Base-by-base conservation (phyloP, 139 green algal genomes). In the Zygnema cylindricum region DNA sequence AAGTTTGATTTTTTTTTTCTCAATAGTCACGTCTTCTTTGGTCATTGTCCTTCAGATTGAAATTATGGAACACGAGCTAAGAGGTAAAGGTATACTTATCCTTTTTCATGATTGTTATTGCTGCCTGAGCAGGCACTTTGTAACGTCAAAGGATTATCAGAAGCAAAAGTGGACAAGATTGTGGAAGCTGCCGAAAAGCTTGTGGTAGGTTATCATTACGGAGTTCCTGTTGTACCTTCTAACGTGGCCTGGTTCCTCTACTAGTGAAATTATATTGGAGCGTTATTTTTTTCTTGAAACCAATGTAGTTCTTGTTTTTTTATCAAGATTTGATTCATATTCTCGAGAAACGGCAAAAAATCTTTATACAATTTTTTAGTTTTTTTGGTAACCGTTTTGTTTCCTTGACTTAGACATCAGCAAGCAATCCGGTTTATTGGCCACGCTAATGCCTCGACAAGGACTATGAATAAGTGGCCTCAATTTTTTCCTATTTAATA, bases 121-220 rank as follows among this genome's bases (percentile, higher is more conserved):
- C 1, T 81, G 63, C 69, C 11, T 69, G 42, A 23, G 32, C 85
- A 89, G 85, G 43, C 89, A 7, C 93, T 98, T 55, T 86, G 90
- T 25, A 94, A 96, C 11, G 95, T 98, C 89, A 98, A 98, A 89
- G 96, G 96, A 2, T 92, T 98, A 36, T 96, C 92, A 1, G 96
- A 98, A 55, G 95, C 95, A 92, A 98, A 98, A 93, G 94, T 97
- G 1, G 95, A 98, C 22, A 98, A 98, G 93, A 95, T 98, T 90
- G 32, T 97, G 32, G 87, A 92, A 25, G 87, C 87, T 35, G 81
- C 82, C 25, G 87, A 69, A 25, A 91, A 91, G 75, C 43, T 91
- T 75, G 40, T 91, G 43, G 77, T 91, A 81, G 25, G n/a, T n/a
- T n/a, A n/a, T n/a, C n/a, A n/a, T n/a, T n/a, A n/a, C n/a, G n/a